Evolutionary conservation across 2,329 filamentous ascomycete species (phyloP).

Genomic region (Didymella keratinophila): DNA sequence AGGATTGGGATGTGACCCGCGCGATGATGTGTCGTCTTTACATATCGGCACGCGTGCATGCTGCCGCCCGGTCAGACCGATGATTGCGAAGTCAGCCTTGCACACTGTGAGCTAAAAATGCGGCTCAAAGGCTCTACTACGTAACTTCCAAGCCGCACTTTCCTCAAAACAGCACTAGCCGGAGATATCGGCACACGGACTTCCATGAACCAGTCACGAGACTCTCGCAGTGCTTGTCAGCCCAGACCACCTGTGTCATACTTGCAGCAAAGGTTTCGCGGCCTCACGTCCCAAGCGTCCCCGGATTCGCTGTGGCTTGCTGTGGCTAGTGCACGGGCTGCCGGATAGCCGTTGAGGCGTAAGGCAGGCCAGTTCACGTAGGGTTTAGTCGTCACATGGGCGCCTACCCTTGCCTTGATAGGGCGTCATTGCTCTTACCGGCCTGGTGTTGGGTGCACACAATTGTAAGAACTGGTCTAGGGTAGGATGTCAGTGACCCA

Average conservation of each 20-base stretch:
- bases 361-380: slow-evolving; percentile 31
- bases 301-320: slow-evolving; percentile 39
- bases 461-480: slow-evolving; percentile 18
- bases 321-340: slow-evolving; percentile 39
- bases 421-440: slow-evolving; percentile 22
- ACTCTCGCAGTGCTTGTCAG: slow-evolving; percentile 19
- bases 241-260: slow-evolving; percentile 33
- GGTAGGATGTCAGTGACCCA: slow-evolving; percentile 15
- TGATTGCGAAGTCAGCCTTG: slow-evolving; percentile 14
- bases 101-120: slow-evolving; percentile 7
- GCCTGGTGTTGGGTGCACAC: slow-evolving; percentile 13
- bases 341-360: slow-evolving; percentile 29
- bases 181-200: slow-evolving; percentile 22
- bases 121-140: slow-evolving; percentile 25
- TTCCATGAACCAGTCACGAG: slow-evolving; percentile 23
- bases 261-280: slow-evolving; percentile 22
- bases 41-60: slow-evolving; percentile 2
- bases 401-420: slow-evolving; percentile 14
- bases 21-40: slow-evolving; percentile 1
- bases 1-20: background rate
- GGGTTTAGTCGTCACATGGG: slow-evolving; percentile 29
- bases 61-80: slow-evolving; percentile 9
- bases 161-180: slow-evolving; percentile 17
- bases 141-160: slow-evolving; percentile 19
- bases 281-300: slow-evolving; percentile 8